Evolutionary conservation across 2,329 filamentous ascomycete species (phyloP).

Genomic region (Fusarium nematophilum): DNA sequence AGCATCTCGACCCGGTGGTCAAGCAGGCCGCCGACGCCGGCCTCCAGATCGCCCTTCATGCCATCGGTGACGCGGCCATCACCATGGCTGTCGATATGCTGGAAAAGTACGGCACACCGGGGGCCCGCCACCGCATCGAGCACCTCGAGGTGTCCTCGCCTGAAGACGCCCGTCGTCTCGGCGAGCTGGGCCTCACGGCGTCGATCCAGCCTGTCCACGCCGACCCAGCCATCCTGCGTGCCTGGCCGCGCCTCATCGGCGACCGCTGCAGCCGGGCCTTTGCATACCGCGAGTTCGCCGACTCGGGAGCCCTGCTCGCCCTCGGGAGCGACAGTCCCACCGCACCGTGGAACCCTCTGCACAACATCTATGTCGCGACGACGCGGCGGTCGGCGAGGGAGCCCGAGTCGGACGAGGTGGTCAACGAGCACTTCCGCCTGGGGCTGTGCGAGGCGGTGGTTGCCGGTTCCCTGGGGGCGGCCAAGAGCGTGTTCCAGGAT

Average conservation of each 20-base stretch:
- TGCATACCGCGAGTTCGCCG: conserved; percentile 69
- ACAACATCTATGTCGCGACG: conserved; percentile 68
- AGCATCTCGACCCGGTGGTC: conserved; percentile 65
- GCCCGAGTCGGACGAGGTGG: too few relatives aligned
- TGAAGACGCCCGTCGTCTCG: conserved; percentile 67
- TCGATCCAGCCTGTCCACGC: conserved; percentile 68
- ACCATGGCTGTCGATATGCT: conserved; percentile 66
- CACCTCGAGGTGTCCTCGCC: conserved; percentile 69
- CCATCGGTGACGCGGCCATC: conserved; percentile 71
- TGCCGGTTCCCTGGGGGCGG: too few relatives aligned
- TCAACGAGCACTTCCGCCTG: conserved; percentile 63
- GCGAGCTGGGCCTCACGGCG: conserved; percentile 66
- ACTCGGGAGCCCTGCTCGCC: conserved; percentile 63
- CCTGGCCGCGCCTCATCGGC: conserved; percentile 69
- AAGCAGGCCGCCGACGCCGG: conserved; percentile 62
- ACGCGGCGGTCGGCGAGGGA: too few relatives aligned
- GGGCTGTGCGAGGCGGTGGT: conserved; percentile 62
- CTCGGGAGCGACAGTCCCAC: conserved; percentile 69
- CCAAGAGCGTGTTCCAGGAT: conserved; percentile 64
- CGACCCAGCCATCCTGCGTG: conserved; percentile 68
- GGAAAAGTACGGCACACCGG: conserved; percentile 53
- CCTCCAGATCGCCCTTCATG: conserved; percentile 71
- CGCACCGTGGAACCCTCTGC: conserved; percentile 65
- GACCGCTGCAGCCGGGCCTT: conserved; percentile 67
- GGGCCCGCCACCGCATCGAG: conserved; percentile 69